These are phyloP conservation scores for Choricystis sp. DNA, from an alignment of 139 green algal genomes.

Conservation along the genomic window DNA sequence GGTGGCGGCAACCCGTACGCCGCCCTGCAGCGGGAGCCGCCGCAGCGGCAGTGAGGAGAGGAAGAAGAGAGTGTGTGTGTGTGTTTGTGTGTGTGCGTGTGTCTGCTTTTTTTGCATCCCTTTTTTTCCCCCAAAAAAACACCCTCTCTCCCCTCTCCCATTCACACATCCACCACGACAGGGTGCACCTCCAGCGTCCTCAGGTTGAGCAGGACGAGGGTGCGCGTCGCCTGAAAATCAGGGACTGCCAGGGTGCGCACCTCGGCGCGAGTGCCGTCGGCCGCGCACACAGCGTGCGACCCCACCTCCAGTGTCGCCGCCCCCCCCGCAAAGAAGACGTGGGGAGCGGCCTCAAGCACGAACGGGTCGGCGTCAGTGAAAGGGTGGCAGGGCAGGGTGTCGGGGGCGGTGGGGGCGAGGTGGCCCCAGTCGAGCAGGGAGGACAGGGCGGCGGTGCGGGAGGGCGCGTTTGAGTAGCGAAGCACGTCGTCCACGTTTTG, in stretches of 20 bases:
- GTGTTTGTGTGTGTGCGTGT: neutral
- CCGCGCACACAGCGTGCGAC: constrained; percentile 20
- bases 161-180: constrained; percentile 39
- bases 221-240: constrained; percentile 44
- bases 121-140: neutral
- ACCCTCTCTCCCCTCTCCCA: neutral
- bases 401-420: constrained; percentile 81
- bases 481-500: constrained; percentile 81
- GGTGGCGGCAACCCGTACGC: neutral
- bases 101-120: neutral
- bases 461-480: constrained; percentile 28
- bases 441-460: constrained; percentile 48
- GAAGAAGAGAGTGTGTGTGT: neutral
- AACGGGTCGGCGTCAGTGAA: constrained; percentile 84
- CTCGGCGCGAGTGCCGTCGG: constrained; percentile 2
- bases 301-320: constrained; percentile 60
- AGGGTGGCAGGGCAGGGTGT: constrained; percentile 89
- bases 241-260: constrained; percentile 61
- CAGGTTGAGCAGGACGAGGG: constrained; percentile 73
- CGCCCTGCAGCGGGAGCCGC: neutral
- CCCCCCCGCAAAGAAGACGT: constrained; percentile 87
- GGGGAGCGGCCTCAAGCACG: constrained; percentile 61
- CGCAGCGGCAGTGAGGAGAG: neutral
- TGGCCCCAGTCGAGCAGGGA: constrained; percentile 67
- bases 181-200: constrained; percentile 55